Base-by-base conservation (phyloP, 1,284 basidiomycete genomes). In the Tylopilus sp. region DNA sequence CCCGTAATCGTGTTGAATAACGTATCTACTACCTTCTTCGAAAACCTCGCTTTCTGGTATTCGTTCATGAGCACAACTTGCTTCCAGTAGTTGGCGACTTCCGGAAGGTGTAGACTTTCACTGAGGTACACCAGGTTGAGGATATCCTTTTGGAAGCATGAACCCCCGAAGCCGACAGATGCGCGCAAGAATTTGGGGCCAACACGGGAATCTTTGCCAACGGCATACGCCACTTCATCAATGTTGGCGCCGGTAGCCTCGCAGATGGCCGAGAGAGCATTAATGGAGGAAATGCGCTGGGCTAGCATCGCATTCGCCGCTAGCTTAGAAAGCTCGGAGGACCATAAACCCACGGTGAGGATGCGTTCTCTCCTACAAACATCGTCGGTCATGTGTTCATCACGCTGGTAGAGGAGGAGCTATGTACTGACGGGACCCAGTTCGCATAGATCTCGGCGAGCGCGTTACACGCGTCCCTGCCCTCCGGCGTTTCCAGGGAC, bases 181-280 rank as follows among this genome's bases (percentile, higher is more conserved):
- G 92, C 91, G 70, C 92, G 93, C 64, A 99, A 78, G 83, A 99
- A 99, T 70, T 92, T 96, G 64, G 92, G 81, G 4, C 97, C 97
- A 50, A 99, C 82, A 57, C 97, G 92, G 21, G 84, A 79, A 72
- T 99, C 97, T 60, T 86, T 86, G 28, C 96, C 96, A 64, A 97
- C 89, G 10, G 97, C 95, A 65, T 91, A 81, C 2, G 97, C 87
- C 55, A 99, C 96, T 73, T 99, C 97, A 71, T 97, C 93, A 51
- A 99, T 93, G 76, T 96, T 96, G 50, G 97, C 97, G 44, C 96
- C 97, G 6, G 97, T 99, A n/a, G 93, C 94, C 73, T 99, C 97
- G 70, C 97, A 99, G 67, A 99, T 97, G 46, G 97, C 97, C 21
- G 94, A 96, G 36, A 99, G 86, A 12, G 96, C 93, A 69, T 99